Conservation (phyloP, 2,329 filamentous ascomycete species). For the Aspergillus ochraceoroseus region DNA sequence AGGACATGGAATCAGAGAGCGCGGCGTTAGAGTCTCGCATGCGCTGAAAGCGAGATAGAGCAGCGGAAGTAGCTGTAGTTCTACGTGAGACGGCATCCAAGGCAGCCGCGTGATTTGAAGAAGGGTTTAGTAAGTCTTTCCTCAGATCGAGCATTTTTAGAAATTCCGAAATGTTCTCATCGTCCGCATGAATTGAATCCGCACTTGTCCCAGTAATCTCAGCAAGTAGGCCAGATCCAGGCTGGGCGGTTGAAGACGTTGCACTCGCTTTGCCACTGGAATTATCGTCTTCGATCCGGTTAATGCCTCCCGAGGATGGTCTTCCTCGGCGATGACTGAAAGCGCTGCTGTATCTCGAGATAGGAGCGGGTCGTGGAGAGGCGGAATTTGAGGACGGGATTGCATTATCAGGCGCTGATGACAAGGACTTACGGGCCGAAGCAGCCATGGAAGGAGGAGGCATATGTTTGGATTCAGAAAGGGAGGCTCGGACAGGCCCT, state of each 20-base stretch:
- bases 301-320: conserved; percentile 69
- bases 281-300: conserved; percentile 49
- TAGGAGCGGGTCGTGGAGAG: conserved; percentile 71
- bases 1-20: conserved; percentile 88
- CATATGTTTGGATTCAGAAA: conserved; percentile 40
- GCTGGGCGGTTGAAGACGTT: conserved; percentile 52
- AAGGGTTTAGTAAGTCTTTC: conserved; percentile 72
- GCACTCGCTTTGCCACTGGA: conserved; percentile 57
- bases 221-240: conserved; percentile 73
- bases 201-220: conserved; percentile 61
- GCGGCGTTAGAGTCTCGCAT: conserved; percentile 87
- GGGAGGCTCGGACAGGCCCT: conserved; percentile 36
- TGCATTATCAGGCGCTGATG: conserved; percentile 57
- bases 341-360: conserved; percentile 87
- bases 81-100: conserved; percentile 67
- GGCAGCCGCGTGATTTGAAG: conserved; percentile 52
- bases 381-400: conserved; percentile 63
- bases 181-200: conserved; percentile 69
- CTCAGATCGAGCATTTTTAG: conserved; percentile 81
- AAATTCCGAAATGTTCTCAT: conserved; percentile 91
- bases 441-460: conserved; percentile 38
- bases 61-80: conserved; percentile 72
- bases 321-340: conserved; percentile 80
- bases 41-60: conserved; percentile 76
- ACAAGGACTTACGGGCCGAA: conserved; percentile 41